phyloP scores from a whole-genome alignment of 2,329 filamentous ascomycete species.

The Furcasterigmium sp. region DNA sequence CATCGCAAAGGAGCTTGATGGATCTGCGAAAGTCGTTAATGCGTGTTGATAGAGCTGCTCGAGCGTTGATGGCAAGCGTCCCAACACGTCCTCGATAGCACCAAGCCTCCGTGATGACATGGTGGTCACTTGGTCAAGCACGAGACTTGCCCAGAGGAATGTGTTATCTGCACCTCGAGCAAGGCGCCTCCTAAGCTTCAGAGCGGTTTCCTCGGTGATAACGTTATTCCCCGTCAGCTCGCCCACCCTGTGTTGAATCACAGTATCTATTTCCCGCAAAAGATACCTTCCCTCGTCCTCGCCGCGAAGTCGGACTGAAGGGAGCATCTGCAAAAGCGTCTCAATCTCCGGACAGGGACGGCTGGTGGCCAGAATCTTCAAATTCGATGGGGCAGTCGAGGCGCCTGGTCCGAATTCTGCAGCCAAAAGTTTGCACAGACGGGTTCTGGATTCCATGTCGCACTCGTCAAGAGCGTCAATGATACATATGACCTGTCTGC shows the following conservation, averaged over 20 bases:
- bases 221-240: not conserved
- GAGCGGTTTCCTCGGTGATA: not conserved
- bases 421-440: not conserved
- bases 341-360: constrained; percentile 7
- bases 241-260: constrained; percentile 1
- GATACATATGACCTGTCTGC: not conserved
- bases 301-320: constrained; percentile 2
- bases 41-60: constrained; percentile 6
- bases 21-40: not conserved
- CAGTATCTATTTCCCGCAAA: not conserved
- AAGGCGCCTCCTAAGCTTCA: not conserved
- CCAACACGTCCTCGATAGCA: not conserved
- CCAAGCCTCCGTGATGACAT: constrained; percentile 5
- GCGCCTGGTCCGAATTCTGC: not conserved
- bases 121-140: constrained; percentile 1
- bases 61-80: not conserved
- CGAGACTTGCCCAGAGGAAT: constrained; percentile 4
- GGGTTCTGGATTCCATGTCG: not conserved
- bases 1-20: not conserved
- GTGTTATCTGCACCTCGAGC: constrained; percentile 1
- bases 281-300: constrained; percentile 5
- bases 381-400: not conserved
- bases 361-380: constrained; percentile 4
- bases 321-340: not conserved
- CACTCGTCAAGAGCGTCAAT: constrained; percentile 10